phyloP scores from a whole-genome alignment of 495 filamentous ascomycete species.

The Aspergillus steynii region DNA sequence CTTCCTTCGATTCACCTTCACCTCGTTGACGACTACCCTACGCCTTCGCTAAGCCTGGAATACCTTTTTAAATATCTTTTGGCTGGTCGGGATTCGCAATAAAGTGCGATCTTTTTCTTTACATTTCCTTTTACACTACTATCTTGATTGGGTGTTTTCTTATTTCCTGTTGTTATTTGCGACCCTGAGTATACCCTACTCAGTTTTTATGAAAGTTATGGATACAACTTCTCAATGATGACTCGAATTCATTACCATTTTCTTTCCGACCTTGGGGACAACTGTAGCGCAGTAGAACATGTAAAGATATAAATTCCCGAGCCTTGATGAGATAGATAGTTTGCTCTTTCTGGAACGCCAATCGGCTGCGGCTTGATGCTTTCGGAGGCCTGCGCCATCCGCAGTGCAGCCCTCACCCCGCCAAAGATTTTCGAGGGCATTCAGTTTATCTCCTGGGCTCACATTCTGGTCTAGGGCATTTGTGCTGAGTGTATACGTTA shows the following conservation, averaged over 20 bases:
- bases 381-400: not conserved
- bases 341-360: no score
- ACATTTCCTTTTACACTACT: not conserved
- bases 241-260: not conserved
- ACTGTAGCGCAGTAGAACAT: not conserved
- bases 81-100: constrained; percentile 11
- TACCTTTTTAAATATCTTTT: constrained; percentile 2
- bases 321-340: not conserved
- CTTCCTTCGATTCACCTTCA: constrained; percentile 6
- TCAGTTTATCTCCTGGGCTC: no score
- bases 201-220: not conserved
- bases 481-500: no score
- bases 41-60: not conserved
- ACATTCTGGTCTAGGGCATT: no score
- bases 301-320: not conserved
- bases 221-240: not conserved
- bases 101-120: constrained; percentile 18
- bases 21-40: constrained; percentile 19
- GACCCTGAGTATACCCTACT: constrained; percentile 3
- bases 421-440: not conserved
- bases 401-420: not conserved
- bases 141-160: constrained; percentile 15
- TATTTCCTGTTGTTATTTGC: constrained; percentile 10
- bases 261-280: not conserved
- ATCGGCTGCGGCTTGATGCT: not conserved